Percentiles rank a stretch among this genome's conserved stretches.
Evolutionary conservation across 202 grass and related monocot species (phyloP).

Genomic region (Tripidium arundinaceum): DNA sequence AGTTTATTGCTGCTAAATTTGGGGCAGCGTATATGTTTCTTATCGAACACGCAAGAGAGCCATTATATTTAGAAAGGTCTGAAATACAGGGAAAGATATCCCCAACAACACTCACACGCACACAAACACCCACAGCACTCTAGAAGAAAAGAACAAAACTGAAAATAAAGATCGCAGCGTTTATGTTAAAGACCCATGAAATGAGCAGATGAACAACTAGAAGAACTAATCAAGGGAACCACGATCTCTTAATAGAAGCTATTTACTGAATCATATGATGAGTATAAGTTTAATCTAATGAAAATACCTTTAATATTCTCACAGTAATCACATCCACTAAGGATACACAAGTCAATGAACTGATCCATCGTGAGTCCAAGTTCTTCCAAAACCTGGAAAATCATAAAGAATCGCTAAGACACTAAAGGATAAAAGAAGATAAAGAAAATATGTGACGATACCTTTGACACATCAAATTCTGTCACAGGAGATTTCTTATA

Average conservation of each 20-base stretch:
- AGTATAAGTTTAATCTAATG: slow-evolving; percentile 21
- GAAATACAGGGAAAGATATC: not conserved
- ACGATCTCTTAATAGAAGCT: not conserved
- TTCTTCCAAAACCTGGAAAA: slow-evolving; percentile 80
- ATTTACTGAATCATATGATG: slow-evolving; percentile 2
- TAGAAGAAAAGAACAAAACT: not conserved
- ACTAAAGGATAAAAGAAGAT: not conserved
- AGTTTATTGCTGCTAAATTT: slow-evolving; percentile 9
- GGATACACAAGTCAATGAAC: slow-evolving; percentile 91
- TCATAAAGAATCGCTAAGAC: not conserved
- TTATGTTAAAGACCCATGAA: slow-evolving; percentile 18
- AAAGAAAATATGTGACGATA: slow-evolving; percentile 16
- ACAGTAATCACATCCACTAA: slow-evolving; percentile 97
- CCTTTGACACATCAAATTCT: slow-evolving; percentile 93
- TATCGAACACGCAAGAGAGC: not conserved
- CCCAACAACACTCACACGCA: not conserved
- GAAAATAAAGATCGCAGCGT: not conserved
- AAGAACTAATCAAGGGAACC: slow-evolving; percentile 21
- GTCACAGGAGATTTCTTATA: slow-evolving; percentile 83
- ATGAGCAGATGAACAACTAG: slow-evolving; percentile 15
- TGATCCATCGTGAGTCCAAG: slow-evolving; percentile 91
- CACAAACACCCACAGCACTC: not conserved
- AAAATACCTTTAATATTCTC: slow-evolving; percentile 76
- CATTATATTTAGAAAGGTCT: not conserved
- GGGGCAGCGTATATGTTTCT: not conserved